Evolutionary conservation across 345 rosid species (phyloP).

Genomic region (Ailanthus altissimus): DNA sequence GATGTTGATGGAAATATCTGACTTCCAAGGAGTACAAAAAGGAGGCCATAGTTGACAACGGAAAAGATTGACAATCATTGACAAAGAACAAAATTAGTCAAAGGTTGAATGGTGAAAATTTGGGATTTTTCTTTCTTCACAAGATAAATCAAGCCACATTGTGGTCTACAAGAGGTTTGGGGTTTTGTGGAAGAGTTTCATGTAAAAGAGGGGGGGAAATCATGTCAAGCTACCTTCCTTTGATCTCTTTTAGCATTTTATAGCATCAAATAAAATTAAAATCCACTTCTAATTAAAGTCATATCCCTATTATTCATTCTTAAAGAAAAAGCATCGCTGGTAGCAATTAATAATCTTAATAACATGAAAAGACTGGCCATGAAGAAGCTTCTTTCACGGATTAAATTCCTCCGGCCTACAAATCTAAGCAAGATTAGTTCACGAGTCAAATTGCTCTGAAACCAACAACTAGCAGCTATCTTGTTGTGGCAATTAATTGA

Average conservation of each 20-base stretch:
- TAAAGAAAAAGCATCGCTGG: not conserved
- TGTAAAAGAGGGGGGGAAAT: not conserved
- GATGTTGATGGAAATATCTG: slow-evolving; percentile 26
- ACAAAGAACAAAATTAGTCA: not conserved
- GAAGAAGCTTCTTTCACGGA: not conserved
- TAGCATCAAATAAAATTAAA: not conserved
- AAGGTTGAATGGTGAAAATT: not conserved
- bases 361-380: not conserved
- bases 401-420: not conserved
- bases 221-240: not conserved
- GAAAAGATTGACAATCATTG: not conserved
- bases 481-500: not conserved
- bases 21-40: slow-evolving; percentile 16
- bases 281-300: not conserved
- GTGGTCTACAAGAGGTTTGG: too few relatives aligned
- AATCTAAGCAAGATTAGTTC: not conserved
- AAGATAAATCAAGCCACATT: not conserved
- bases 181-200: too few relatives aligned
- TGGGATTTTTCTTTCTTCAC: not conserved
- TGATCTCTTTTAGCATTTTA: not conserved
- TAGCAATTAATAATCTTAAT: not conserved
- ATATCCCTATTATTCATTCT: not conserved
- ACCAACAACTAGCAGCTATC: not conserved
- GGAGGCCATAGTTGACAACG: not conserved
- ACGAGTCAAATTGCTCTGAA: not conserved